phyloP scores from a whole-genome alignment of 1,139 yeast species.

The Blastobotrys aristatus region DNA sequence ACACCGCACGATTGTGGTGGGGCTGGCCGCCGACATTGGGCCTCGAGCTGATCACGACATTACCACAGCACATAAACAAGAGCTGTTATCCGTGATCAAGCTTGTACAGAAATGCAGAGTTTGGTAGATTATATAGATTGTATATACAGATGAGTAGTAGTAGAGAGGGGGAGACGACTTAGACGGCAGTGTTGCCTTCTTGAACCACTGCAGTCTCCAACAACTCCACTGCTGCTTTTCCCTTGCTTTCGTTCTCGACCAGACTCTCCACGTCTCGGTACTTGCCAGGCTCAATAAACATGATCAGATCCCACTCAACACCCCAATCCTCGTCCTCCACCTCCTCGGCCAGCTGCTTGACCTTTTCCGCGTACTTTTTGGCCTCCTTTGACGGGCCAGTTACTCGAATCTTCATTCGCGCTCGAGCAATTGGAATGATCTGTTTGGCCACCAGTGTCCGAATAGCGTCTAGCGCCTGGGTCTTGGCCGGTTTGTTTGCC shows the following conservation, averaged over 20 bases:
- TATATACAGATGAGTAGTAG: not conserved
- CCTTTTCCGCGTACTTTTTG: conserved; percentile 46
- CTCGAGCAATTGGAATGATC: conserved; percentile 87
- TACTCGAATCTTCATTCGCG: conserved; percentile 82
- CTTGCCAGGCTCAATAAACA: conserved; percentile 83
- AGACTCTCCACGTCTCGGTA: conserved; percentile 66
- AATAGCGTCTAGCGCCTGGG: conserved; percentile 90
- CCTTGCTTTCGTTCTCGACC: conserved; percentile 49
- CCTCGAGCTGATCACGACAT: conserved; percentile 27
- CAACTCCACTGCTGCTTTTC: conserved; percentile 70
- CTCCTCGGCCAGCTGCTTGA: conserved; percentile 48
- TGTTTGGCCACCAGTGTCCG: conserved; percentile 70
- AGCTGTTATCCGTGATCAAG: conserved; percentile 31
- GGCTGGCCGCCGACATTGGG: conserved; percentile 33
- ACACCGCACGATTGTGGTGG: conserved; percentile 34
- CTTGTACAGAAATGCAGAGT: conserved; percentile 33
- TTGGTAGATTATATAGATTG: conserved; percentile 27
- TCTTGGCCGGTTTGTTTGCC: conserved; percentile 75
- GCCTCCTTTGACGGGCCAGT: conserved; percentile 44
- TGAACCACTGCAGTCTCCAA: conserved; percentile 85
- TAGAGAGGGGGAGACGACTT: too few species aligned
- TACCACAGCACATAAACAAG: conserved; percentile 27
- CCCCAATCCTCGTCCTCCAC: conserved; percentile 49
- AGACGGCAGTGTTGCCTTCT: conserved; percentile 43
- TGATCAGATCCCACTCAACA: conserved; percentile 55